These are phyloP conservation scores for Backusella luteola DNA, from an alignment of 192 early-diverging fungal species.

Conservation along the genomic window DNA sequence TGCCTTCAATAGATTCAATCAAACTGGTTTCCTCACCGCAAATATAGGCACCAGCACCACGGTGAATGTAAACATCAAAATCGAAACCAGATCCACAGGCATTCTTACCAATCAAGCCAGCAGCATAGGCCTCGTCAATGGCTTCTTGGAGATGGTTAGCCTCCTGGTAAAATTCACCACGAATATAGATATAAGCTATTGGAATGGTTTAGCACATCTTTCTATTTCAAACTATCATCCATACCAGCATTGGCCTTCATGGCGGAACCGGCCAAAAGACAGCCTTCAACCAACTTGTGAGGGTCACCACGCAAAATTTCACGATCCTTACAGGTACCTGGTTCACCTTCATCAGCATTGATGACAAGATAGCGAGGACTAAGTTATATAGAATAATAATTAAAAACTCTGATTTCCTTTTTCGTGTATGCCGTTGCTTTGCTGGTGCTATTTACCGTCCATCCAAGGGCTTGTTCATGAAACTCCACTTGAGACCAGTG, in stretches of 20 bases:
- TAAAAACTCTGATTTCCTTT: neutral
- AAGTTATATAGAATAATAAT: constrained; percentile 1
- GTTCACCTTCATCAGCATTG: constrained; percentile 99
- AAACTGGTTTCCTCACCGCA: constrained; percentile 95
- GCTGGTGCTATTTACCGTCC: constrained; percentile 49
- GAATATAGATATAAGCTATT: constrained; percentile 92
- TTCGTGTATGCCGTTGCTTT: neutral
- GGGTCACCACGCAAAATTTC: constrained; percentile 65
- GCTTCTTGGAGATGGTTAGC: constrained; percentile 85
- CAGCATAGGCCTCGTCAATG: constrained; percentile 96
- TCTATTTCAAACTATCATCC: too few species aligned
- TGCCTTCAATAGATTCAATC: constrained; percentile 91
- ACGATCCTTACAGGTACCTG: constrained; percentile 98
- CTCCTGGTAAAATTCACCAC: constrained; percentile 98
- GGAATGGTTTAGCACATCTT: too few species aligned
- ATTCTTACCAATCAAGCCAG: constrained; percentile 96
- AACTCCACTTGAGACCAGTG: constrained; percentile 97
- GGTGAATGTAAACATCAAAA: constrained; percentile 97
- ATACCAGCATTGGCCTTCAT: constrained; percentile 90
- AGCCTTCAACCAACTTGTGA: constrained; percentile 98
- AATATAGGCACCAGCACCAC: constrained; percentile 97
- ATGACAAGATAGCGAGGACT: constrained; percentile 94
- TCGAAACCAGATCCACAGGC: constrained; percentile 97
- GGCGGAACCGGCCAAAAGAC: constrained; percentile 90
- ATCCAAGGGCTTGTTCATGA: constrained; percentile 94